phyloP scores from a whole-genome alignment of 2,329 filamentous ascomycete species.

The Clarireedia monteithiana region DNA sequence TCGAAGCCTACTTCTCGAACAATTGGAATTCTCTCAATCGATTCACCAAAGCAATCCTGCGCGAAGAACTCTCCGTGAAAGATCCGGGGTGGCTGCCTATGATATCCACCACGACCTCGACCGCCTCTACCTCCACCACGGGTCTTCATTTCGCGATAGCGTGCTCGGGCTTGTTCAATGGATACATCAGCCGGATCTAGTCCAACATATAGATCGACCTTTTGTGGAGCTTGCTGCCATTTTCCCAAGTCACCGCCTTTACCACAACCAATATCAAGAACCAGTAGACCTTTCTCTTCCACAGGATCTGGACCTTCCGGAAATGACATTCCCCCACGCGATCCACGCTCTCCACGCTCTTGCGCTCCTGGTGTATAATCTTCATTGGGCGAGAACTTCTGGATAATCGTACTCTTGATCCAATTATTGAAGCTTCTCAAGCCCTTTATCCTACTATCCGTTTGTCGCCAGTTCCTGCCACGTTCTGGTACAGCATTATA shows the following conservation, averaged over 20 bases:
- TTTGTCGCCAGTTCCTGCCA: conserved; percentile 89
- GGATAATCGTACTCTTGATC: conserved; percentile 95
- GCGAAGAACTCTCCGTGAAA: conserved; percentile 85
- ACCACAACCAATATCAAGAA: conserved; percentile 91
- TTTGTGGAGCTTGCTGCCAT: conserved; percentile 90
- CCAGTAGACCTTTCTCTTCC: conserved; percentile 53
- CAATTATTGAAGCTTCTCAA: conserved; percentile 96
- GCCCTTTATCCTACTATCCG: conserved; percentile 91
- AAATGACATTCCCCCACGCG: conserved; percentile 35
- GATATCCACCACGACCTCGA: conserved; percentile 39
- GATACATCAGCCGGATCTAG: conserved; percentile 89
- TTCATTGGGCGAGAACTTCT: conserved; percentile 85
- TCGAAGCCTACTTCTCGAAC: conserved; percentile 82
- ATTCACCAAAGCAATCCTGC: conserved; percentile 88
- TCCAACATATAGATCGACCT: conserved; percentile 88
- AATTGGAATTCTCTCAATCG: conserved; percentile 72
- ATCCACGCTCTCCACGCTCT: conserved; percentile 45
- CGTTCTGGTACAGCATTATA: conserved; percentile 95
- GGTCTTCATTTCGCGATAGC: conserved; percentile 66
- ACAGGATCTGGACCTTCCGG: conserved; percentile 26
- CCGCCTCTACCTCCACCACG: conserved; percentile 49
- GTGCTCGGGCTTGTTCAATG: conserved; percentile 80
- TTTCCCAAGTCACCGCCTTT: conserved; percentile 95
- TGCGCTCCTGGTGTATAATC: conserved; percentile 57
- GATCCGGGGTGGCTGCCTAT: conserved; percentile 45